Percentiles rank a stretch among this genome's conserved stretches.
phyloP scores from a whole-genome alignment of 495 filamentous ascomycete genomes.

The Melanomma pulvis-pyrius region DNA sequence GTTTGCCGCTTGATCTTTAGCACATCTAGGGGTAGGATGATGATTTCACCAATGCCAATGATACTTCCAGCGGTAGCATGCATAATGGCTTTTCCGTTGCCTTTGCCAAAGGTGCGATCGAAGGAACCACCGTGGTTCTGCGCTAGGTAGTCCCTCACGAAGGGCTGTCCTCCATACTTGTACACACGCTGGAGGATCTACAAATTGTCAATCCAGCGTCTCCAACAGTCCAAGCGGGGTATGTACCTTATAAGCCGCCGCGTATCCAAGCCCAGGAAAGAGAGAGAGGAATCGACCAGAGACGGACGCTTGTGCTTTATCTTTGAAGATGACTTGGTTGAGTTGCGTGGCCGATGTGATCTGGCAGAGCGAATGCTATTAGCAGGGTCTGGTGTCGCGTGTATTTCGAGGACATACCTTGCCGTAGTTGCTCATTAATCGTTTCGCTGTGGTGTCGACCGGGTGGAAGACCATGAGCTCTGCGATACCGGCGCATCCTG shows the following conservation, averaged over 20 bases:
- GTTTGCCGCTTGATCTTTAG: constrained; percentile 99
- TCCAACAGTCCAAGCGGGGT: not conserved
- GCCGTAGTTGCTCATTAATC: constrained; percentile 97
- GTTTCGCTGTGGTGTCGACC: constrained; percentile 97
- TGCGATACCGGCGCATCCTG: constrained; percentile 92
- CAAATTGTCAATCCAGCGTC: not conserved
- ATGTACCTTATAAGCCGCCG: constrained; percentile 92
- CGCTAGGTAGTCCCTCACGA: constrained; percentile 88
- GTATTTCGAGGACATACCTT: constrained; percentile 52
- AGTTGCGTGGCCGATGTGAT: constrained; percentile 63
- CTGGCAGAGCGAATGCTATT: constrained; percentile 46
- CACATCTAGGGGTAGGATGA: constrained; percentile 92
- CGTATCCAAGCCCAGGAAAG: constrained; percentile 95
- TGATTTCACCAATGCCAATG: constrained; percentile 95
- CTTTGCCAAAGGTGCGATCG: constrained; percentile 87
- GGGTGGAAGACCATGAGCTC: constrained; percentile 83
- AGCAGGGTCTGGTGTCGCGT: constrained; percentile 20
- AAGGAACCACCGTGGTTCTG: constrained; percentile 79
- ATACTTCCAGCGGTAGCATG: constrained; percentile 92
- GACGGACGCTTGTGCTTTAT: constrained; percentile 71
- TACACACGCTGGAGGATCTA: constrained; percentile 92
- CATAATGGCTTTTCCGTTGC: constrained; percentile 97
- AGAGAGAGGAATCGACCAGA: constrained; percentile 87
- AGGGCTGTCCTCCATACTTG: constrained; percentile 98
- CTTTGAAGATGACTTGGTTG: constrained; percentile 92